Evolutionary conservation across 1,139 yeast genomes (phyloP).

Genomic region (Yarrowia galli): DNA sequence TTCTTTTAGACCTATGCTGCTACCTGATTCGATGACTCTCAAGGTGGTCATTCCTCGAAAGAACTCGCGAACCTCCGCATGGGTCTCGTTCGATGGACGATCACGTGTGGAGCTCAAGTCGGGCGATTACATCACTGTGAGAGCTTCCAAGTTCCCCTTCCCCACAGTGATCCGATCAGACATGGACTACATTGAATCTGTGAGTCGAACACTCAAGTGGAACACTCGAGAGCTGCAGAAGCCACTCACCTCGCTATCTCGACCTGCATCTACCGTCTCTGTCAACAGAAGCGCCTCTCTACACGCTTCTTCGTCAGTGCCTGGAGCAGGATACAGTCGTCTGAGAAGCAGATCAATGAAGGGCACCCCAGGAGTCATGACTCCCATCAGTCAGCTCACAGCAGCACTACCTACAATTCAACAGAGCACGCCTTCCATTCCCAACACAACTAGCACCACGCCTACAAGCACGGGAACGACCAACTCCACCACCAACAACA

Average conservation of each 20-base stretch:
- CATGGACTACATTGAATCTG: slow-evolving; percentile 83
- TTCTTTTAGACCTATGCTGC: slow-evolving; percentile 82
- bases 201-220: slow-evolving; percentile 85
- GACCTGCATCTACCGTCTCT: slow-evolving; percentile 34
- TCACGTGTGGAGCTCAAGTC: slow-evolving; percentile 70
- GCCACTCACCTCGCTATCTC: slow-evolving; percentile 56
- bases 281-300: slow-evolving; percentile 34
- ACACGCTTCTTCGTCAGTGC: slow-evolving; percentile 22
- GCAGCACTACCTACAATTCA: slow-evolving; percentile 28
- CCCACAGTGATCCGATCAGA: slow-evolving; percentile 81
- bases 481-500: neutral
- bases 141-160: slow-evolving; percentile 82
- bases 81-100: slow-evolving; percentile 92
- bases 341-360: slow-evolving; percentile 28
- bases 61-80: slow-evolving; percentile 76
- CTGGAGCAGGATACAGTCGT: slow-evolving; percentile 25
- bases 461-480: neutral
- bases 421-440: slow-evolving; percentile 14
- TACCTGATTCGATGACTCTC: slow-evolving; percentile 85
- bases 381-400: slow-evolving; percentile 30
- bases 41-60: slow-evolving; percentile 74
- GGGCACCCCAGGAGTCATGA: slow-evolving; percentile 26
- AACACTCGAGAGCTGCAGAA: slow-evolving; percentile 82
- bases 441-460: neutral
- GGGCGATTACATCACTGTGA: slow-evolving; percentile 79